Conservation (phyloP, 2,329 filamentous ascomycete species). For the Aureobasidium sp. region DNA sequence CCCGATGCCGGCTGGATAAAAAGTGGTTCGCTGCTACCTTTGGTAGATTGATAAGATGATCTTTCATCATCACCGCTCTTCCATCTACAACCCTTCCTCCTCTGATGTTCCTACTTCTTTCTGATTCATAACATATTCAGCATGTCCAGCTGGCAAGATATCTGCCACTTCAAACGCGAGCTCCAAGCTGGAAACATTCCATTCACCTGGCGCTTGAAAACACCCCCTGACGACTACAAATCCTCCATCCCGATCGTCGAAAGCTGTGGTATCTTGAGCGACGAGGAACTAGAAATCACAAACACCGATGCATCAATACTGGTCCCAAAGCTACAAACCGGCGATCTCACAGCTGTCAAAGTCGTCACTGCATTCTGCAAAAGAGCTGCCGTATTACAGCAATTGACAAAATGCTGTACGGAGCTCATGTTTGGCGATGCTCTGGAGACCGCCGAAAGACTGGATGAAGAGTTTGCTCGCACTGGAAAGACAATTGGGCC, state of each 20-base stretch:
- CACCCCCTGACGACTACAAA: background rate
- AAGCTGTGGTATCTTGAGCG: conserved; percentile 40
- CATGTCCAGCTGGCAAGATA: conserved; percentile 6
- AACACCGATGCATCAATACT: conserved; percentile 37
- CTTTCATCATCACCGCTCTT: background rate
- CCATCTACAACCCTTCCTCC: background rate
- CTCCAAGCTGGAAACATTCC: conserved; percentile 1
- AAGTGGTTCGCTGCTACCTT: background rate
- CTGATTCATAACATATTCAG: accelerated
- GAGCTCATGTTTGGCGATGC: conserved; percentile 38
- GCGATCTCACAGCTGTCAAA: conserved; percentile 22
- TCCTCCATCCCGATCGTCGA: conserved; percentile 2
- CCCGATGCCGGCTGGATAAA: background rate
- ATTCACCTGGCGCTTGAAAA: background rate
- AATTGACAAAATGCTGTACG: conserved; percentile 24
- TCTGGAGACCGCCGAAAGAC: conserved; percentile 19
- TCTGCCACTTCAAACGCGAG: conserved; percentile 1
- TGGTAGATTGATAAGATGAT: conserved; percentile 7
- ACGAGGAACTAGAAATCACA: conserved; percentile 45
- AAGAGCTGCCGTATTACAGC: conserved; percentile 26
- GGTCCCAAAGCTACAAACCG: conserved; percentile 26
- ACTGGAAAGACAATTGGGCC: conserved; percentile 19
- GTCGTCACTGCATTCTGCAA: conserved; percentile 35
- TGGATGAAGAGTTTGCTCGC: conserved; percentile 20
- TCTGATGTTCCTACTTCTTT: background rate